Percentiles rank a stretch among this genome's conserved stretches.
These are phyloP conservation scores for Leccinum longicurvipes DNA, from an alignment of 768 basidiomycete genomes.

Conservation along the genomic window DNA sequence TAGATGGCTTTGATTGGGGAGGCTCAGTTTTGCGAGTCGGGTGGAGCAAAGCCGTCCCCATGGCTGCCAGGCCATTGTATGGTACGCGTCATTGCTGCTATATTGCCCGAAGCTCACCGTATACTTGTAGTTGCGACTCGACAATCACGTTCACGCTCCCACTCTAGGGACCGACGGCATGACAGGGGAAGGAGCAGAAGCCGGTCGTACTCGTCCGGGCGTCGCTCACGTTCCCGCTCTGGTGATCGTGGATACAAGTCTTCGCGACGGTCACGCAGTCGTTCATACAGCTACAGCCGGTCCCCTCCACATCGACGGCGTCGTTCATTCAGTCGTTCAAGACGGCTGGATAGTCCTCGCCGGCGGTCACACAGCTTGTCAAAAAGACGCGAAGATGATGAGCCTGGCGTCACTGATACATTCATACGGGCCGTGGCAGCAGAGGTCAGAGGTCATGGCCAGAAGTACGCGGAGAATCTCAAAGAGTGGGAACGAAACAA, in stretches of 20 bases:
- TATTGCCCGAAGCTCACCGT: not conserved
- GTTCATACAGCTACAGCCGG: conserved; percentile 32
- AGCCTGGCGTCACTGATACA: conserved; percentile 63
- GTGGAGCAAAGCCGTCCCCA: conserved; percentile 95
- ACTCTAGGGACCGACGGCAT: conserved; percentile 30
- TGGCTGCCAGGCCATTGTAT: conserved; percentile 77
- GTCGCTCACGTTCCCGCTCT: conserved; percentile 33
- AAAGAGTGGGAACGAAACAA: conserved; percentile 76
- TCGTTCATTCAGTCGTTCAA: conserved; percentile 51
- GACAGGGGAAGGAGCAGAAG: conserved; percentile 25
- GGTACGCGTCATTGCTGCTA: conserved; percentile 43
- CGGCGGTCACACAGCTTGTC: conserved; percentile 34
- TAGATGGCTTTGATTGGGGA: conserved; percentile 95
- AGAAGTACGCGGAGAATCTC: conserved; percentile 70
- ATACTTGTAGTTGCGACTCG: conserved; percentile 19
- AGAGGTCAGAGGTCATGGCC: conserved; percentile 79
- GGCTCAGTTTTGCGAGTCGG: conserved; percentile 84
- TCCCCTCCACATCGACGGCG: conserved; percentile 38
- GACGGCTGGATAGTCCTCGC: conserved; percentile 46
- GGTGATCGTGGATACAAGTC: conserved; percentile 26
- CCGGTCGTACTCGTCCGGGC: conserved; percentile 23
- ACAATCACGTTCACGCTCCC: conserved; percentile 33
- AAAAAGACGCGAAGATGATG: conserved; percentile 48
- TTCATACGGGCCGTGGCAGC: conserved; percentile 87
- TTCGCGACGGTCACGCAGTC: conserved; percentile 25